Evolutionary conservation across 148 eudicot species (phyloP).

Genomic region (Silene latifolia): DNA sequence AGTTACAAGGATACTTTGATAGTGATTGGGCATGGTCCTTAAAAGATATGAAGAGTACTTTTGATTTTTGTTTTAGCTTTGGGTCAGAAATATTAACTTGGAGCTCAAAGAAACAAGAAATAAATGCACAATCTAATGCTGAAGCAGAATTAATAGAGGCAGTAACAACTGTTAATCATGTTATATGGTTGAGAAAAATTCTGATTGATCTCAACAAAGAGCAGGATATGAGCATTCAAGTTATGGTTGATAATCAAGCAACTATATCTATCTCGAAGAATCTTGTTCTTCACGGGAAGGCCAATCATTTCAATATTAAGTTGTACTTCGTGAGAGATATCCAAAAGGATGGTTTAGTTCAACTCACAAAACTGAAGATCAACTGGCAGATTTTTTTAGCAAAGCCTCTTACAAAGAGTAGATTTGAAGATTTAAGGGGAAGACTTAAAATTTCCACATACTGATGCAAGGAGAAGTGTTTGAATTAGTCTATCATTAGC

Average conservation of each 20-base stretch:
- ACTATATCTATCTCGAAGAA: background rate
- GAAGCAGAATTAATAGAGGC: background rate
- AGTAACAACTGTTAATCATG: background rate
- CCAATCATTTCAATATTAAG: background rate
- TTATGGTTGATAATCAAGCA: conserved; percentile 4
- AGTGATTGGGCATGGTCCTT: background rate
- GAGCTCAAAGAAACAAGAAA: background rate
- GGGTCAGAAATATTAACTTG: background rate
- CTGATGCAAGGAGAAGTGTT: too few species aligned
- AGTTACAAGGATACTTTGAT: background rate
- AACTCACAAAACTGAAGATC: too few species aligned
- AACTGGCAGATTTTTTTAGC: too few species aligned
- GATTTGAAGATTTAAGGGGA: too few species aligned
- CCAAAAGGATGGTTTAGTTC: too few species aligned
- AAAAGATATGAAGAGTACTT: background rate
- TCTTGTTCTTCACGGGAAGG: background rate
- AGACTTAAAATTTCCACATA: too few species aligned
- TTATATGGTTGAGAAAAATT: background rate
- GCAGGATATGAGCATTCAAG: background rate
- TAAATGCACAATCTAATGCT: background rate
- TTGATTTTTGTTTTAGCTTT: background rate
- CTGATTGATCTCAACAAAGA: background rate
- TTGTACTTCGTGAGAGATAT: too few species aligned
- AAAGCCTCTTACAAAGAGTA: too few species aligned
- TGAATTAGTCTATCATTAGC: too few species aligned